These are phyloP conservation scores for Strobilomyces confusus DNA, from an alignment of 768 basidiomycete species.

Conservation along the genomic window DNA sequence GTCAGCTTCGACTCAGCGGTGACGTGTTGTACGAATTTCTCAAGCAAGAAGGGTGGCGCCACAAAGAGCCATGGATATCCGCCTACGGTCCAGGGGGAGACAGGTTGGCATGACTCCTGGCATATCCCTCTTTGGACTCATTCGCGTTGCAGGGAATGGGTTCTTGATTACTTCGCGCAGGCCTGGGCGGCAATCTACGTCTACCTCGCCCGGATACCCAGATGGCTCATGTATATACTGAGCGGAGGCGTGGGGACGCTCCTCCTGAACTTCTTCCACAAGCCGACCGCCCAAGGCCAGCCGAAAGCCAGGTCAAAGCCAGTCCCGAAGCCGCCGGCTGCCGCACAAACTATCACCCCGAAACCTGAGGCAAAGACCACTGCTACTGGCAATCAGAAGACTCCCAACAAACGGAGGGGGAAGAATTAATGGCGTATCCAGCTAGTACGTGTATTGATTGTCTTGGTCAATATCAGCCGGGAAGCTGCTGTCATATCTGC, in stretches of 20 bases:
- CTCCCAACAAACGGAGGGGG: constrained; percentile 27
- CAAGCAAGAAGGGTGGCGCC: constrained; percentile 56
- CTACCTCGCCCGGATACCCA: constrained; percentile 52
- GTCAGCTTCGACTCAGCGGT: constrained; percentile 54
- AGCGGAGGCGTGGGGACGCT: constrained; percentile 68
- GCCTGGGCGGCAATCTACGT: constrained; percentile 50
- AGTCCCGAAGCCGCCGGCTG: background rate
- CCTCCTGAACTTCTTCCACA: constrained; percentile 63
- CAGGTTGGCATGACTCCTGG: constrained; percentile 40
- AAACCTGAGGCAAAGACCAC: constrained; percentile 16
- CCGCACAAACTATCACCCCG: background rate
- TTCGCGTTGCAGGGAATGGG: constrained; percentile 49
- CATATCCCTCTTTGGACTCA: constrained; percentile 7
- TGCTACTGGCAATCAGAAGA: constrained; percentile 17
- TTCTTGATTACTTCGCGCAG: constrained; percentile 58
- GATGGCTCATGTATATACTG: constrained; percentile 63
- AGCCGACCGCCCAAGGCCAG: constrained; percentile 8
- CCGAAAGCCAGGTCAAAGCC: constrained; percentile 6
- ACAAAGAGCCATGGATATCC: constrained; percentile 64
- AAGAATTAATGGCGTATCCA: constrained; percentile 15
- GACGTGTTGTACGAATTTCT: constrained; percentile 66
- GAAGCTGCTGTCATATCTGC: background rate
- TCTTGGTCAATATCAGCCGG: background rate
- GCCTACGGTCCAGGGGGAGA: constrained; percentile 73
- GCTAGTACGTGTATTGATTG: background rate